Evolutionary conservation across 2,329 filamentous ascomycete genomes (phyloP).

Genomic region (Pseudocercospora fuligena): DNA sequence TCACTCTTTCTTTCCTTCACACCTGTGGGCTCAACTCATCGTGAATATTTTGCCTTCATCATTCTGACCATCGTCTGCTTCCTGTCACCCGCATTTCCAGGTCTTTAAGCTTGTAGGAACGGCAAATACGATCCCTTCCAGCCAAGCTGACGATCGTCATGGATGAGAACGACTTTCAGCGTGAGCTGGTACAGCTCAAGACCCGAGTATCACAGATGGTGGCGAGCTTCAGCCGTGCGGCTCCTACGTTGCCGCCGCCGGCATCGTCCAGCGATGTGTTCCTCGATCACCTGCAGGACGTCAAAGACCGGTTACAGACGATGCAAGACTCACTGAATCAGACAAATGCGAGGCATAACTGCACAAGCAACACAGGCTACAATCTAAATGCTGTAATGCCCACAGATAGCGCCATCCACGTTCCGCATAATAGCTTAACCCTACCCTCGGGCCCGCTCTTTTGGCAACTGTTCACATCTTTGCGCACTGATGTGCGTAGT

Average conservation of each 20-base stretch:
- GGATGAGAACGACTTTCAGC: slow-evolving; percentile 34
- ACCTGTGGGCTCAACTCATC: not conserved
- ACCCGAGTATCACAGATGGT: slow-evolving; percentile 31
- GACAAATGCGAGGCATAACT: not conserved
- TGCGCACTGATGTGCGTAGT: slow-evolving; percentile 28
- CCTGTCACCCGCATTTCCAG: not conserved
- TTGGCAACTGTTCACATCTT: slow-evolving; percentile 32
- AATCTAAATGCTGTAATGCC: not conserved
- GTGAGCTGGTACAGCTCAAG: slow-evolving; percentile 33
- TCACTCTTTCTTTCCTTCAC: not conserved
- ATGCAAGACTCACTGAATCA: slow-evolving; percentile 22
- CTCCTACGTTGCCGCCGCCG: slow-evolving; percentile 1
- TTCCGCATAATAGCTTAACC: slow-evolving; percentile 12
- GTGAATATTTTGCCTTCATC: not conserved
- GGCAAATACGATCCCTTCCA: not conserved
- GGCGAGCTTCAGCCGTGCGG: slow-evolving; percentile 16
- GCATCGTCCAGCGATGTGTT: slow-evolving; percentile 16
- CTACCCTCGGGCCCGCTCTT: slow-evolving; percentile 31
- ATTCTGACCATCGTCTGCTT: not conserved
- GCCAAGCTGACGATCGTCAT: slow-evolving; percentile 19
- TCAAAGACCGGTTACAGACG: slow-evolving; percentile 21
- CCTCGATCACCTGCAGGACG: slow-evolving; percentile 19
- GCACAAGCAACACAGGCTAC: not conserved
- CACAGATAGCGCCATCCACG: not conserved
- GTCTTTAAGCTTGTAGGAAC: not conserved